Evolutionary conservation across 78 protist genomes (phyloP).

Genomic region (Paratrimastix pyriformis): DNA sequence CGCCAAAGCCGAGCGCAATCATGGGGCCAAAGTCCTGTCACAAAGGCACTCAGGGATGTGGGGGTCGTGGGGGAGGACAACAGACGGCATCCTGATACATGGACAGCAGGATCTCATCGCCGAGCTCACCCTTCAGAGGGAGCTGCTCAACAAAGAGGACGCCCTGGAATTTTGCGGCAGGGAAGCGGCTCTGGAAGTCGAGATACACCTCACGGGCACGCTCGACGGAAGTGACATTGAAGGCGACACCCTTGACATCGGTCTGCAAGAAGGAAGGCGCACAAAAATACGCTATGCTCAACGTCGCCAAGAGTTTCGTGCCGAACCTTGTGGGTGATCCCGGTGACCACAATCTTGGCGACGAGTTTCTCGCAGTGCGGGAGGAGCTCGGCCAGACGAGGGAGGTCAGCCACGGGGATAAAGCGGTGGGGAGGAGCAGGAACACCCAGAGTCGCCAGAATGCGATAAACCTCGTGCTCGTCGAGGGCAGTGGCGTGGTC

Average conservation of each 20-base stretch:
- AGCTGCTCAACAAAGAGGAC: conserved; percentile 9
- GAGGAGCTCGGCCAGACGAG: conserved; percentile 9
- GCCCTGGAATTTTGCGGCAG: neutral
- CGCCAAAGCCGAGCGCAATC: conserved; percentile 26
- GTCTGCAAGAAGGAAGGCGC: too few species aligned
- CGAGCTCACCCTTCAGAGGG: neutral
- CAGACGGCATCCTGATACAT: neutral
- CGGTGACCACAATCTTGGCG: conserved; percentile 5
- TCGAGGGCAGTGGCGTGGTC: conserved; percentile 2
- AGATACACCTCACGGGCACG: neutral
- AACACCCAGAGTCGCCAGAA: conserved; percentile 2
- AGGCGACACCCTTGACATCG: conserved; percentile 15
- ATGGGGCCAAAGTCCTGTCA: conserved; percentile 24
- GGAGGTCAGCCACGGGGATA: too few species aligned
- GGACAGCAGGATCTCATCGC: conserved; percentile 20
- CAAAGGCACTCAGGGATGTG: too few species aligned
- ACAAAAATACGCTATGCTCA: too few species aligned
- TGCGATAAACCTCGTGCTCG: conserved; percentile 14
- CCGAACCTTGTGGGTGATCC: conserved; percentile 20
- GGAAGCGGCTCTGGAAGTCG: conserved; percentile 1
- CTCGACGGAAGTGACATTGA: conserved; percentile 7
- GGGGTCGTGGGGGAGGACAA: too few species aligned
- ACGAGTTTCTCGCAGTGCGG: neutral
- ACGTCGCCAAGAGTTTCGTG: too few species aligned
- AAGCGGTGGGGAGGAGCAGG: neutral